Base-by-base conservation (phyloP, 176 grass and related monocot genomes). In the Metroxylon sagu region DNA sequence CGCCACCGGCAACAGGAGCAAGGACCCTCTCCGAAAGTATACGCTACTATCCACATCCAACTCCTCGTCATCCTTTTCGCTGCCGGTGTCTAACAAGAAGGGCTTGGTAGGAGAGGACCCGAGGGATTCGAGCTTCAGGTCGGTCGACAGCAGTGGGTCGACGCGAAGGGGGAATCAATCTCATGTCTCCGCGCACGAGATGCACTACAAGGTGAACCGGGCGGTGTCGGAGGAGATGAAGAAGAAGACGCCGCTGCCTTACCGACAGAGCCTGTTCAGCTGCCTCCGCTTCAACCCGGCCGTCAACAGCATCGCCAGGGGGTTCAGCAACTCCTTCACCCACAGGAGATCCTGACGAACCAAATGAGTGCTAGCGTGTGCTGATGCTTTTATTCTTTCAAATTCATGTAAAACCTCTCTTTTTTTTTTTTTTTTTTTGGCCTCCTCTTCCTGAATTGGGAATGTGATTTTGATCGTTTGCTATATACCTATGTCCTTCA, bases 251-350 rank as follows among this genome's bases (percentile, higher is more conserved):
- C 49, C 51, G 50, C 29, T 73, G 17, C 70, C 70, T 5, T 73
- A 73, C 29, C 59, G 70, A 59, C 70, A 73, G 50, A 55, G 50
- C 49, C 59, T 73, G 12, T 55, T 73, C 50, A 16, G 70, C 19
- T 73, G 59, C 70, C 59, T 73, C 10, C 50, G 59, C n/a, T 62
- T 73, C 59, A 73, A 54, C 14, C 70, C 70, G 50, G 70, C 70
- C 0, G 15, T 73, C 27, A 14, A 54, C 6, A 73, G 70, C 50
- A 39, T 63, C 17, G 19, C 49, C 14, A 62, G 57, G 23, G 59
- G 59, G 60, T 73, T 73, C 50, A 19, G 48, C 62, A 17, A 43
- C 18, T 48, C 18, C 3, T 63, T 69, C 54, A 21, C 35, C 35
- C 35, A 43, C 10, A 10, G 35, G 10, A 7, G 35, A 43, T 43